Percentiles rank a stretch among this genome's conserved stretches.
Evolutionary conservation across 352 stramenopile genomes (phyloP).

Genomic region (Thalassiosira livingstoniorum): DNA sequence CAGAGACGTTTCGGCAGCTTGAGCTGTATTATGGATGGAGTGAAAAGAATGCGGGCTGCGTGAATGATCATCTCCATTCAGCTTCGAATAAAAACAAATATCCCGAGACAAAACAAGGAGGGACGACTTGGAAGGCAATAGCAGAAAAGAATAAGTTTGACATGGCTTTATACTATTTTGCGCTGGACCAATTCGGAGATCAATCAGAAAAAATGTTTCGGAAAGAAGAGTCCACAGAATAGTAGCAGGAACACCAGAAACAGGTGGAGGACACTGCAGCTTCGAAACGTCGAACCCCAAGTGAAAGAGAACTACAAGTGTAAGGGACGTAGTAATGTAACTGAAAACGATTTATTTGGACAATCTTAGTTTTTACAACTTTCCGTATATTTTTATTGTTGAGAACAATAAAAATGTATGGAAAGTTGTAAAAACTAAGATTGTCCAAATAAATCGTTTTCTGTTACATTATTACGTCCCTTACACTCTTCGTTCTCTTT

Average conservation of each 20-base stretch:
- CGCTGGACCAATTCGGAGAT: conserved; percentile 42
- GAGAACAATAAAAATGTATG: too few relatives aligned
- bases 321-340: background rate
- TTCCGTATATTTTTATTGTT: too few relatives aligned
- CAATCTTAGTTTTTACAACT: background rate
- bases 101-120: conserved; percentile 28
- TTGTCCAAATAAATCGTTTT: background rate
- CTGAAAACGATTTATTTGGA: background rate
- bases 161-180: conserved; percentile 61
- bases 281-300: background rate
- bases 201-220: conserved; percentile 26
- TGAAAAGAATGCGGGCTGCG: conserved; percentile 41
- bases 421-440: background rate
- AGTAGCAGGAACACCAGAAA: background rate
- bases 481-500: background rate
- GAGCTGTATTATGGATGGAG: conserved; percentile 62
- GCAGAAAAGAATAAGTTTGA: conserved; percentile 59
- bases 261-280: background rate
- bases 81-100: conserved; percentile 57
- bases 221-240: background rate
- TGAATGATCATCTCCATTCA: conserved; percentile 35
- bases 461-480: background rate
- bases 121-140: conserved; percentile 34
- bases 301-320: background rate
- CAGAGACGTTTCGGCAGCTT: conserved; percentile 56